Base-by-base conservation (phyloP, 768 basidiomycete species). In the Pisolithus orientalis region DNA sequence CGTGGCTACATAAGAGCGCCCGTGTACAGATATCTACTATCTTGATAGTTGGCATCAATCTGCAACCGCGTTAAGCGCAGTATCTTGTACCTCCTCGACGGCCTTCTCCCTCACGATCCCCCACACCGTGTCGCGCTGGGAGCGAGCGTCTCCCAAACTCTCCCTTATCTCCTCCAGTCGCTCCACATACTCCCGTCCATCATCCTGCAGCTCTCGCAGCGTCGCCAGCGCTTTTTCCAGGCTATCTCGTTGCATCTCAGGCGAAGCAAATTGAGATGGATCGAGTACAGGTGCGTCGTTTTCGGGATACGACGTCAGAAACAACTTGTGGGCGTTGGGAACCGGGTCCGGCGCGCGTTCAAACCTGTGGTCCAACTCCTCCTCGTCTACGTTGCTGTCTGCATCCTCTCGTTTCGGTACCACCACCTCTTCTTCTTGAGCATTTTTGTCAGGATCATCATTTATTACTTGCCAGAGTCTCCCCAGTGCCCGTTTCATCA, bases 151-250 rank as follows among this genome's bases (percentile, higher is more conserved):
- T 5, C 91, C 91, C 51, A 93, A 65, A 2, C 82, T 82, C 58
- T 93, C 89, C 49, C 91, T 70, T 50, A 94, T 88, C 65, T 94
- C 91, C 60, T 87, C 80, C 50, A 94, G 68, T 27, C 90, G 79
- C 62, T 92, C 90, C 5, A 87, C 82, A 62, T 93, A 94, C 66
- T 93, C 91, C 43, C 89, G 75, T 5, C 86, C 87, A 59, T 94
- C 91, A 61, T 93, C 91, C 58, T 89, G 85, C 21, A 94, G 72
- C 58, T 94, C 91, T 48, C 86, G 80, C 49, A 93, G 68, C 2
- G 80, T 76, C 14, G 84, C 80, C 37, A 92, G 59, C 13, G 85
- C 82, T 63, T 88, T 90, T 62, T 91, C 88, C 51, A 93, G 64
- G 13, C 72, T 83, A 44, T 83, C 84, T 53, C 80, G 67, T 57